Base-by-base conservation (phyloP, 177 flowering plant species). In the Tripterygium wilfordii region DNA sequence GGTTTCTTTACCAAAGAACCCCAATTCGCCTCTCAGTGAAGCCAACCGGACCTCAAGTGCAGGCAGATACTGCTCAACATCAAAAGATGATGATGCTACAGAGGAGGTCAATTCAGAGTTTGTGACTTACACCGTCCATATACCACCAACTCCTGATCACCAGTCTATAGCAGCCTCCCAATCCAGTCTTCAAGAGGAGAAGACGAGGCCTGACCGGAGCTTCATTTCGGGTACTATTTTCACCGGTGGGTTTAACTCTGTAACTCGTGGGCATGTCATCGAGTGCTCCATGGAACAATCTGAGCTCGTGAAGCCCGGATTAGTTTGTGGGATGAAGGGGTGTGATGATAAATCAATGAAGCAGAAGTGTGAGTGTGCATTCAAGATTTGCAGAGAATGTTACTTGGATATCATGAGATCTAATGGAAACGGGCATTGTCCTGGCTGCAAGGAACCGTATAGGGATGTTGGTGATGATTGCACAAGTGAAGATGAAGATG, bases 61-160 rank as follows among this genome's bases (percentile, higher is more conserved):
- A 29, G 84, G 86, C 24, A 58, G 81, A 46, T 72, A 74, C 35
- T 60, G 67, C 35, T 72, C 94, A 0, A 60, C 57, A 54, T 57
- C 78, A 0, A 68, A 63, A 48, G 81, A 77, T 10, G 66, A 72
- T 8, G 16, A 10, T 15, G 38, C 7, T 7, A 20, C 22, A 1
- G 83, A 76, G 22, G 82, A 71, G 22, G 35, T 57, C 21, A 71
- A 33, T 26, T 48, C 81, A 0, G 86, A 82, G 25, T 77, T 54
- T 19, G 83, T 84, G 1, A 45, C 58, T 4, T 90, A 90, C 62
- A 85, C 96, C 0, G 96, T 90, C 36, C 90, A 87, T 38, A 82
- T 90, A 14, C 98, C 96, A 0, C 80, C 85, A 3, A 90, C 96
- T 1, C 96, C 98, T 0, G 98, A 87, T 45, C 74, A 74, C 49